Percentiles rank a stretch among this genome's conserved stretches.
Conservation (phyloP, 129 eudicot species). For the Saposhnikovia divaricata region DNA sequence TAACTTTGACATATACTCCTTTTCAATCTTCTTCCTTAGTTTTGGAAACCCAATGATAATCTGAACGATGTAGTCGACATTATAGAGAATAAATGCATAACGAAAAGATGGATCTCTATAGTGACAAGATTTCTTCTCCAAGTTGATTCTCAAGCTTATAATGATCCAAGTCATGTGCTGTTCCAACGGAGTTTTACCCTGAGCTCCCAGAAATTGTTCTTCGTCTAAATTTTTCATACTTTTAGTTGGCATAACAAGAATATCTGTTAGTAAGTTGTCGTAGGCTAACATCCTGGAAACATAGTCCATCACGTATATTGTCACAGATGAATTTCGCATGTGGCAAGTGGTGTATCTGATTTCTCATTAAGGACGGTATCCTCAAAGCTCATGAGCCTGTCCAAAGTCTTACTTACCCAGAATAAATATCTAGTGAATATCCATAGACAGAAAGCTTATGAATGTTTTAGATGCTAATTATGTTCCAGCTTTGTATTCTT, state of each 20-base stretch:
- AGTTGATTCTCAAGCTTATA: not conserved
- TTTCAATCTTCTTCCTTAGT: not conserved
- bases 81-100: not conserved
- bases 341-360: not conserved
- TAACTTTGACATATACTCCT: not conserved
- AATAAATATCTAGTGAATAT: not conserved
- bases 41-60: not conserved
- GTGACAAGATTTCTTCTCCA: not conserved
- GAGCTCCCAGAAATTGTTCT: not conserved
- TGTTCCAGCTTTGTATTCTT: no score
- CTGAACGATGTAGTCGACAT: not conserved
- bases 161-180: not conserved
- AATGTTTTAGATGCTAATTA: no score
- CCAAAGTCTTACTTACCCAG: not conserved
- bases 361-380: not conserved
- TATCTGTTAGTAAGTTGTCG: not conserved
- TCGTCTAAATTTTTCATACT: not conserved
- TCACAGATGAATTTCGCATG: conserved; percentile 5
- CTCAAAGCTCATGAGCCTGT: not conserved
- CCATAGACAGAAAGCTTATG: no score
- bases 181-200: not conserved
- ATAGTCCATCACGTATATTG: conserved; percentile 11
- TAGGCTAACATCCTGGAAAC: not conserved
- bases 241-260: not conserved
- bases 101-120: not conserved